phyloP scores from a whole-genome alignment of 1,284 basidiomycete genomes.

The Fistulinella cinereoalba region DNA sequence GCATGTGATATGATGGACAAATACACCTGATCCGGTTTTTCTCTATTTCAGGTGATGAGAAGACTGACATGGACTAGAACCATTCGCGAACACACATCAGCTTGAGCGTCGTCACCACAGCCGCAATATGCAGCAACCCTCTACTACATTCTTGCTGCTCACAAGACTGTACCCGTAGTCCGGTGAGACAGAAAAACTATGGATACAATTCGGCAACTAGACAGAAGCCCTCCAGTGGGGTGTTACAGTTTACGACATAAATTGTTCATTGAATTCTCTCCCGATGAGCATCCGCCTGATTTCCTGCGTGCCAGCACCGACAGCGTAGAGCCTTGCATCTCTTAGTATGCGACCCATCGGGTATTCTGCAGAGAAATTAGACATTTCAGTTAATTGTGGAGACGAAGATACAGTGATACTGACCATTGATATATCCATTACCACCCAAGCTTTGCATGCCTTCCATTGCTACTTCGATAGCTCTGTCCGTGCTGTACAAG shows the following conservation, averaged over 20 bases:
- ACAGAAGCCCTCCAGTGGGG: not conserved
- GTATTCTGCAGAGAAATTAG: constrained; percentile 79
- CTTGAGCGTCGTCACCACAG: no score
- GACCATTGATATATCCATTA: constrained; percentile 91
- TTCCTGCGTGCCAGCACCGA: constrained; percentile 91
- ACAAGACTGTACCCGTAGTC: not conserved
- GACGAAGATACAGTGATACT: constrained; percentile 11
- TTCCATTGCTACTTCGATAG: constrained; percentile 87
- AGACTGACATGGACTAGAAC: no score
- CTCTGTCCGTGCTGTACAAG: constrained; percentile 85
- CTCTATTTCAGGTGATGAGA: no score
- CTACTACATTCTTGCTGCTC: no score
- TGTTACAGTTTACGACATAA: constrained; percentile 32
- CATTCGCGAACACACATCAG: no score
- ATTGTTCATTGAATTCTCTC: constrained; percentile 81
- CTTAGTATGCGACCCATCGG: constrained; percentile 83
- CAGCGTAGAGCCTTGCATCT: constrained; percentile 83
- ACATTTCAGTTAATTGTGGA: no score
- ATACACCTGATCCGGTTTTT: no score
- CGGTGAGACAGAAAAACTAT: not conserved
- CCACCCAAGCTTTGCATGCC: constrained; percentile 91
- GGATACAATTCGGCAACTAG: not conserved
- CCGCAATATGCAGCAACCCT: no score
- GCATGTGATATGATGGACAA: not conserved
- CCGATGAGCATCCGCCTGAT: constrained; percentile 89